Conservation (phyloP, 129 eudicot genomes). For the Ambrosia trifida region DNA sequence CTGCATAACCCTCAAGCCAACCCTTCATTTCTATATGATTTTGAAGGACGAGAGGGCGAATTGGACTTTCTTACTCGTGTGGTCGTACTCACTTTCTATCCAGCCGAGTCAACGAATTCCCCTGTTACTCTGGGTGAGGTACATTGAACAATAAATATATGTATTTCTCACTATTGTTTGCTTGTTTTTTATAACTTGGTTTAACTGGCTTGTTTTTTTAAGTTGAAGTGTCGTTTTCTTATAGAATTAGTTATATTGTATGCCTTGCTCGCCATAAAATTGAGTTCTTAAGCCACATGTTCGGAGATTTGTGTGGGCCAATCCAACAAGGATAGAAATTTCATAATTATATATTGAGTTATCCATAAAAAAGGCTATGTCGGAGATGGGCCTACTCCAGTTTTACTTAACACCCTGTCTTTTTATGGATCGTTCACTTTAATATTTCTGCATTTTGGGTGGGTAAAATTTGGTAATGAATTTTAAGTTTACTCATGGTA, state of each 20-base stretch:
- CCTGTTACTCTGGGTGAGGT: slow-evolving; percentile 96
- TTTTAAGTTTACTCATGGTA: no score
- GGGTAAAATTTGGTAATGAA: no score
- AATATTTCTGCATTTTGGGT: no score
- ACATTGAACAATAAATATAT: slow-evolving; percentile 29
- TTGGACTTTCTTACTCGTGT: slow-evolving; percentile 92
- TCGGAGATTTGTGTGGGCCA: no score
- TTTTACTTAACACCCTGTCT: no score
- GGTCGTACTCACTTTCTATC: slow-evolving; percentile 84
- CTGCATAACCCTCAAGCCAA: slow-evolving; percentile 45
- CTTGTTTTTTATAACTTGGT: neutral
- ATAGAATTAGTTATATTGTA: neutral
- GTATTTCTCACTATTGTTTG: slow-evolving; percentile 13
- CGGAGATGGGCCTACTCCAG: no score
- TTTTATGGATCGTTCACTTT: no score
- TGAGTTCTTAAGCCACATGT: slow-evolving; percentile 6
- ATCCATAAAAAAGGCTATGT: no score
- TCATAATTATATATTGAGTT: no score
- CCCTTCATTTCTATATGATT: slow-evolving; percentile 67
- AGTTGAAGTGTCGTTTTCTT: slow-evolving; percentile 2
- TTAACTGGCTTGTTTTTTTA: neutral
- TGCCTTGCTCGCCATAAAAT: neutral
- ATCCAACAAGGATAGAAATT: no score
- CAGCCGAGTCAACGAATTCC: slow-evolving; percentile 64
- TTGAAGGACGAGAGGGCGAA: slow-evolving; percentile 78